Evolutionary conservation across 768 basidiomycete species (phyloP), one percentile per base, ranked within the genome.

Genomic region (Podaxis pistillaris): DNA sequence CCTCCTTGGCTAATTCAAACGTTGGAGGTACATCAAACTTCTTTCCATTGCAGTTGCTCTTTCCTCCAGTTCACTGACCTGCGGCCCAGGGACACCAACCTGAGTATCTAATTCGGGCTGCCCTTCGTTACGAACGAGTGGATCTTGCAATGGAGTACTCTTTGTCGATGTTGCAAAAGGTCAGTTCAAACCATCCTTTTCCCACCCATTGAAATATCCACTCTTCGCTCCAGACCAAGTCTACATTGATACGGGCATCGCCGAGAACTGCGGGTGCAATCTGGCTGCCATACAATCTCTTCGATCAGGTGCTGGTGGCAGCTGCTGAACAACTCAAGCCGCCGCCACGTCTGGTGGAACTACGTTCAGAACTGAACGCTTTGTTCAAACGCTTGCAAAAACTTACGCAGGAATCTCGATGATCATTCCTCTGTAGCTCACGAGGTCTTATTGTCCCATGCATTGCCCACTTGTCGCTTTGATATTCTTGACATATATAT

Each of bases 1-100:
- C 96, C 96, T 11, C 86, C 86, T 7, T 98, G 94, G 94, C 79
- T 99, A 46, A 79, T 91, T 56, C 84, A 85, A 60, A 84, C 82
- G 62, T 82, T 97, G 22, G 84, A 91, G 81, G 91, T 91, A 68
- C 46, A 72, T 30, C 49, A 44, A 30, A 11, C 58, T 60, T 53
- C 38, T 59, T 26, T 52, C 36, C 12, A 40, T 52, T 40, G 36
- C 54, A 38, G 36, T 40, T 38, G 2, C 28, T 33, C 41, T 22
- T 57, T 58, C 8, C 24, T 26, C 54, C 53, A 49, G 28, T 26
- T 46, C 36, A 58, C 51, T 56, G 30, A 59, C 47, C 53, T 13
- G n/a, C 36, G 52, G 56, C 44, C 58, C 67, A 89, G 88, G 83
- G 86, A 64, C 78, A 89, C 66, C 88, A 96, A 64, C 88, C 88